A percentile compares a stretch with the other conserved stretches of the same genome.
These are phyloP conservation scores for Hyphodiscus sp. DNA, from an alignment of 2,329 filamentous ascomycete genomes.

Conservation along the genomic window DNA sequence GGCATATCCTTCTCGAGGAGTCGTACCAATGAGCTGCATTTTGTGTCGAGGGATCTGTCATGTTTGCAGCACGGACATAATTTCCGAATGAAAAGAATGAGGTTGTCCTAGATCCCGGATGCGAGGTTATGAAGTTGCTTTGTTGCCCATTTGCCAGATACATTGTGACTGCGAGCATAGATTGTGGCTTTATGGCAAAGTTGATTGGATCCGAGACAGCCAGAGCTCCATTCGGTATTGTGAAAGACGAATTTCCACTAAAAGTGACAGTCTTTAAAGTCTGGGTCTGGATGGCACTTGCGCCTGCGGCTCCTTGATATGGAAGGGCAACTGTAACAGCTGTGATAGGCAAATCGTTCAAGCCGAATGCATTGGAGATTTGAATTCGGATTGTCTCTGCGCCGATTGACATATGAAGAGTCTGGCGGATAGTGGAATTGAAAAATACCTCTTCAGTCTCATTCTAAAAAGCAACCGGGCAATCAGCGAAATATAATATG, in stretches of 20 bases:
- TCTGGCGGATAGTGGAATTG: constrained; percentile 61
- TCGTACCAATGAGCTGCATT: constrained; percentile 34
- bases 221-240: constrained; percentile 49
- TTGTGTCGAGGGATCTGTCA: constrained; percentile 34
- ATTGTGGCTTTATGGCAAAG: constrained; percentile 43
- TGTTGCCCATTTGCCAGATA: constrained; percentile 52
- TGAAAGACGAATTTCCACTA: constrained; percentile 44
- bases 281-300: constrained; percentile 43
- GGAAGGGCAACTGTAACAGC: constrained; percentile 52
- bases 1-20: background rate
- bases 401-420: constrained; percentile 51
- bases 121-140: constrained; percentile 52
- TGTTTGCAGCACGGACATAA: constrained; percentile 41
- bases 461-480: constrained; percentile 20
- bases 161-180: constrained; percentile 50
- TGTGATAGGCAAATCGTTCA: constrained; percentile 52
- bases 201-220: constrained; percentile 56
- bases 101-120: constrained; percentile 58
- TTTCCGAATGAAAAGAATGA: constrained; percentile 55
- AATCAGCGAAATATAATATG: background rate
- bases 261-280: constrained; percentile 53
- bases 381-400: constrained; percentile 52
- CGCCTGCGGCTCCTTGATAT: constrained; percentile 45
- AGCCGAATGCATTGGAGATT: constrained; percentile 60
- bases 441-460: constrained; percentile 43